Evolutionary conservation across 2,329 filamentous ascomycete genomes (phyloP), one percentile per base, ranked within the genome.

Genomic region (Xylaria sp.): DNA sequence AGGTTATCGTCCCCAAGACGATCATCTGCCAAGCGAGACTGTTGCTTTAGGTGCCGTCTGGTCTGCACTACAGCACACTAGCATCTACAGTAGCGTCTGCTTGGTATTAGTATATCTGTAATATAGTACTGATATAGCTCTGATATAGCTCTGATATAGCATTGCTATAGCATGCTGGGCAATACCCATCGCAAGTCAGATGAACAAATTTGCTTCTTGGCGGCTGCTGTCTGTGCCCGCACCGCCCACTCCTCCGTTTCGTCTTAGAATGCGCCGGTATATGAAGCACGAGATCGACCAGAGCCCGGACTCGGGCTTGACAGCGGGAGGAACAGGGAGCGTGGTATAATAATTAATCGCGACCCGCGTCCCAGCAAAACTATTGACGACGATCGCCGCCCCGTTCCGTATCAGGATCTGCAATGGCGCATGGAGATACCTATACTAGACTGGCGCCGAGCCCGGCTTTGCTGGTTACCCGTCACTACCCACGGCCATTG

Each of bases 301-400:
- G 11, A 40, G 19, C 37, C 10, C 3, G 10, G 11, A 40, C 19
- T 25, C 9, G 29, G 52, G 23, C 40, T n/a, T 23, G 25, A 10
- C 13, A 27, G 41, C 25, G 9, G 27, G n/a, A 48, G 19, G 44
- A 23, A 44, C 31, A 35, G 31, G 7, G 7, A 7, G 31, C n/a
- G 13, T 13, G 13, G 31, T 35, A 35, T 35, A 35, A n/a, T 47
- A 54, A 62, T 62, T 54, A 51, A 60, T 47, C 48, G 33, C 44
- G 52, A 46, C 48, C 46, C 25, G 41, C 31, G 27, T 17, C n/a
- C 40, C 25, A 31, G n/a, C 13, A 57, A 49, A 15, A 63, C 53
- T 60, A 63, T 63, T 57, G 61, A 53, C n/a, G 53, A 46, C 41
- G 61, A 63, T 63, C 61, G n/a, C 19, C 60, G 21, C 23, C 61